Conservation (phyloP, 2,329 filamentous ascomycete species). For the Talaromyces albobiverticillius region DNA sequence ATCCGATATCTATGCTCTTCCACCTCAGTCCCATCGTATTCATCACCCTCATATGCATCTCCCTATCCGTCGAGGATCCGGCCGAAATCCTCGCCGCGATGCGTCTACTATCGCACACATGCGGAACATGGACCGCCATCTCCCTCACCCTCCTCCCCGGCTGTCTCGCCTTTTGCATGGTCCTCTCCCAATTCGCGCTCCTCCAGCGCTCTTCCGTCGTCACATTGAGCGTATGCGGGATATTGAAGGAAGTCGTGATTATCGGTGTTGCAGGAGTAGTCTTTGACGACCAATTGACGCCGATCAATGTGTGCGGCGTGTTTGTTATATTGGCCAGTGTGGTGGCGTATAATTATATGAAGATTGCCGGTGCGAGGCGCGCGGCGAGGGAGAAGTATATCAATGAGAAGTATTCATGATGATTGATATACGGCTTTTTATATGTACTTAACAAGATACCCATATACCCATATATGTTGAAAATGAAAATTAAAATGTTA, state of each 20-base stretch:
- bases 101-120: slow-evolving; percentile 59
- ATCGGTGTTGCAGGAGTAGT: slow-evolving; percentile 83
- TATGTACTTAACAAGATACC: not conserved
- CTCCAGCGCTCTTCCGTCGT: slow-evolving; percentile 94
- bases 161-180: slow-evolving; percentile 91
- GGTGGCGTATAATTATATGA: slow-evolving; percentile 88
- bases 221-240: slow-evolving; percentile 91
- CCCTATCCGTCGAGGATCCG: slow-evolving; percentile 84
- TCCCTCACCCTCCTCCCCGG: slow-evolving; percentile 84
- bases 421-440: slow-evolving; percentile 1
- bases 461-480: too few species aligned
- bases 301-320: slow-evolving; percentile 82
- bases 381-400: slow-evolving; percentile 53
- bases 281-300: slow-evolving; percentile 82
- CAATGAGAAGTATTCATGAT: slow-evolving; percentile 14
- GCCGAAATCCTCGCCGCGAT: slow-evolving; percentile 65
- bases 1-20: slow-evolving; percentile 95
- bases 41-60: slow-evolving; percentile 72
- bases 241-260: slow-evolving; percentile 98
- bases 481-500: too few species aligned
- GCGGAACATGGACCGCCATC: slow-evolving; percentile 61
- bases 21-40: slow-evolving; percentile 99
- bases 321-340: slow-evolving; percentile 87
- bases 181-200: slow-evolving; percentile 92
- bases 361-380: slow-evolving; percentile 80